These are phyloP conservation scores for Ceratobasidium sp. DNA, from an alignment of 1,284 basidiomycete genomes.

Conservation along the genomic window DNA sequence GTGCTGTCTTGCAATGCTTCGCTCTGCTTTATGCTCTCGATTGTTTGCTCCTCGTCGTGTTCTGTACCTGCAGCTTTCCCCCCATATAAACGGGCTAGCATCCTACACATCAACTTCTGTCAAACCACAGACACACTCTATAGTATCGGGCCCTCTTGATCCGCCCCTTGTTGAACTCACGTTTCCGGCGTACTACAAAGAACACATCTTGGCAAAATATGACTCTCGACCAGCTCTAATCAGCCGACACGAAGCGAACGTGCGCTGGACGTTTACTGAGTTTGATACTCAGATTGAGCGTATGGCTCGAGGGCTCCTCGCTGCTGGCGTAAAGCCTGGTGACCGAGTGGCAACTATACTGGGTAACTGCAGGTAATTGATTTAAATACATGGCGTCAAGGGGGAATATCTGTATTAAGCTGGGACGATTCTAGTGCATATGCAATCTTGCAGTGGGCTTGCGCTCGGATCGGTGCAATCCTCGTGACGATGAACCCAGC, in stretches of 20 bases:
- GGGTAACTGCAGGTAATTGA: conserved; percentile 81
- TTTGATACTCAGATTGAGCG: conserved; percentile 77
- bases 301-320: conserved; percentile 77
- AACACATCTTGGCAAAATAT: conserved; percentile 68
- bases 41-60: neutral
- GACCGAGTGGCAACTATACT: conserved; percentile 86
- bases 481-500: conserved; percentile 87
- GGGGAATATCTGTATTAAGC: neutral
- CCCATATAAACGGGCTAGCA: neutral
- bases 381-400: conserved; percentile 28
- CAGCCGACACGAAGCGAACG: conserved; percentile 73
- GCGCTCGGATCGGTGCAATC: conserved; percentile 82
- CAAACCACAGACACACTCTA: conserved; percentile 24
- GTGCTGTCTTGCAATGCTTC: conserved; percentile 7
- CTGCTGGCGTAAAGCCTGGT: conserved; percentile 79
- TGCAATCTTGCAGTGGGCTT: conserved; percentile 86
- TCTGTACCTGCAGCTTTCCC: neutral
- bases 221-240: conserved; percentile 73
- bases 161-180: conserved; percentile 74
- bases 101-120: neutral
- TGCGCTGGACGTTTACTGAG: conserved; percentile 82
- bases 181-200: conserved; percentile 73
- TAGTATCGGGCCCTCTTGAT: conserved; percentile 66
- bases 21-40: neutral
- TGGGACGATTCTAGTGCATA: conserved; percentile 70